Base-by-base conservation (phyloP, 176 grass and related monocot genomes). In the Puya raimondii region DNA sequence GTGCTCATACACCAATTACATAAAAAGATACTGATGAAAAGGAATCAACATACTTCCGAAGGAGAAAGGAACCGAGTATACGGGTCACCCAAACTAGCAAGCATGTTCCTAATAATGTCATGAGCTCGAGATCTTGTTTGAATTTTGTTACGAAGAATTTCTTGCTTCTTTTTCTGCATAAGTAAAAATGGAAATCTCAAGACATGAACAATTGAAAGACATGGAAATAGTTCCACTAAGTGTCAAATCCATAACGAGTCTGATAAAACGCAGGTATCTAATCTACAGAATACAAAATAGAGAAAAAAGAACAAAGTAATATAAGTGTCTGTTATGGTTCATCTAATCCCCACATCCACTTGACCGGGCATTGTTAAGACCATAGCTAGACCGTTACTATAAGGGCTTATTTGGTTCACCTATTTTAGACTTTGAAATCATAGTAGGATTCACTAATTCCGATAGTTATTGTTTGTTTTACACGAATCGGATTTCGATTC, bases 11-110 rank as follows among this genome's bases (percentile, higher is more conserved):
- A 12, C 15, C 15, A 48, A 3, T n/a, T 3, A 21, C 11, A 42
- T 1, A 9, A 1, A 63, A 13, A 9, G 53, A 48, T 54, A 51
- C 16, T 23, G 50, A n/a, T 16, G 10, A 29, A 15, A 26, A 64
- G 14, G 47, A 47, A 23, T 0, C 15, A 48, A 74, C 79, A 87
- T 90, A 97, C 89, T 77, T 97, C 86, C 17, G 84, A 65, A 51
- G 89, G 84, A 74, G 89, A 77, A 57, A 97, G 84, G 79, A 97
- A 97, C 74, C 94, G 81, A 54, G 94, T 90, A 47, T 97, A 97
- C 6, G 84, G 86, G 21, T 97, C 94, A 68, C 89, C 94, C 27
- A 97, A 73, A 75, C 84, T 97, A 51, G 82, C 84, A 51, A 97
- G 75, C 94, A 97, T 92, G 78, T 86, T 93, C 42, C 16, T 77